A percentile compares a stretch with the other conserved stretches of the same genome.
Conservation (phyloP, 495 filamentous ascomycete genomes). For the Tuber indicum region DNA sequence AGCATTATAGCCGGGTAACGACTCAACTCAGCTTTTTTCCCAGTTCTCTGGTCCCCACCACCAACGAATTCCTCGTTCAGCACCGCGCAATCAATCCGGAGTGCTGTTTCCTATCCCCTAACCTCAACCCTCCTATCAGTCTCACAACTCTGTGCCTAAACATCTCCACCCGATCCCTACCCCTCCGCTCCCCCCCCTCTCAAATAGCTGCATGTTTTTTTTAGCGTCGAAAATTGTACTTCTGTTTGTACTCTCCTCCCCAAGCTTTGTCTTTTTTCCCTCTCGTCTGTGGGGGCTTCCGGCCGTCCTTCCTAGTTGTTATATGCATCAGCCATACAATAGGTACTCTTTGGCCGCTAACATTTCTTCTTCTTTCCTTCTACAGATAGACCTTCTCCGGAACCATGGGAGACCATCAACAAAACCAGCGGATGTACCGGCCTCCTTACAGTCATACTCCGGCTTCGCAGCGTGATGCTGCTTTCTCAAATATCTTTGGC, state of each 20-base stretch:
- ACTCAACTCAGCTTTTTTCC: neutral
- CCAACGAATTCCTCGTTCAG: constrained; percentile 3
- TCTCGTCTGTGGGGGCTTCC: constrained; percentile 10
- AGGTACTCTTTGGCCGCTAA: constrained; percentile 20
- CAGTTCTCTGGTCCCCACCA: constrained; percentile 26
- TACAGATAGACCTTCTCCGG: constrained; percentile 30
- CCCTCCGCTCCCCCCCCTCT: constrained; percentile 6
- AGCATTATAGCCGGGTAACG: neutral
- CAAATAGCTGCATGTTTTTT: constrained; percentile 33
- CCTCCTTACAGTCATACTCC: constrained; percentile 29
- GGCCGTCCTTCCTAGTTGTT: neutral
- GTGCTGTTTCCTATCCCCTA: constrained; percentile 33
- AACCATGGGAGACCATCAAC: constrained; percentile 36
- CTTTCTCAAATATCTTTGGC: constrained; percentile 94
- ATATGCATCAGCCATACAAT: constrained; percentile 2
- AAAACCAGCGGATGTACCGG: constrained; percentile 37
- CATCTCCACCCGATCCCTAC: constrained; percentile 13
- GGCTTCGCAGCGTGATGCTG: constrained; percentile 75
- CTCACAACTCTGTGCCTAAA: constrained; percentile 24
- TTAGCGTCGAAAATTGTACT: constrained; percentile 37
- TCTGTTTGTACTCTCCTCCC: constrained; percentile 27
- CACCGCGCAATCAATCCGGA: constrained; percentile 26
- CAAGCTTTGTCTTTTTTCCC: constrained; percentile 21
- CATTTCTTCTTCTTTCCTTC: constrained; percentile 8
- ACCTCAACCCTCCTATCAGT: constrained; percentile 28